phyloP scores from a whole-genome alignment of 345 rosid genomes.

The Raphanus raphanistrum region DNA sequence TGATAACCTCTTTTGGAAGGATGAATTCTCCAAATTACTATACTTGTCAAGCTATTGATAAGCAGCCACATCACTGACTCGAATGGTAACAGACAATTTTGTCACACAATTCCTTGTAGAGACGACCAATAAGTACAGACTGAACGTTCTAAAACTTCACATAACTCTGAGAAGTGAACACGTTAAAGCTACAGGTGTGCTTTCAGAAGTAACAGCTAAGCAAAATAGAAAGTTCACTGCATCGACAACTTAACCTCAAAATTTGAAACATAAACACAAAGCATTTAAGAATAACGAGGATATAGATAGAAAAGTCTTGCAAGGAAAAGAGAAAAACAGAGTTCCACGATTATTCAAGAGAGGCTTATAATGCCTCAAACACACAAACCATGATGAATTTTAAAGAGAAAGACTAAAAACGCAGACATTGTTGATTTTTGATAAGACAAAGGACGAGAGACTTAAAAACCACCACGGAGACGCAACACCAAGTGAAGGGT shows the following conservation, averaged over 20 bases:
- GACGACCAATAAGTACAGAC: background rate
- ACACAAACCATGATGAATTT: background rate
- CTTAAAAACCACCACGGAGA: conserved; percentile 36
- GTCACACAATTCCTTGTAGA: background rate
- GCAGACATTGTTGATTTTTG: background rate
- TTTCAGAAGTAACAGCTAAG: too few relatives aligned
- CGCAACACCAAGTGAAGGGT: conserved; percentile 32
- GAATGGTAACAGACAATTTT: too few relatives aligned
- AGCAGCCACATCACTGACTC: background rate
- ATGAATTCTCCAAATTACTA: background rate
- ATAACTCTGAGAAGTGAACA: too few relatives aligned
- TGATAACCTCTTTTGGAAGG: background rate
- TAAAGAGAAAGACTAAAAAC: background rate
- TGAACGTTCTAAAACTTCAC: too few relatives aligned
- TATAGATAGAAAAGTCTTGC: background rate
- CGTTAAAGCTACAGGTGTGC: too few relatives aligned
- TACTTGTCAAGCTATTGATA: background rate
- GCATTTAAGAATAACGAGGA: background rate
- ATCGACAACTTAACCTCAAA: too few relatives aligned
- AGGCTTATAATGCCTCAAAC: background rate
- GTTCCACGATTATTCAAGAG: background rate
- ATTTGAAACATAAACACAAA: too few relatives aligned
- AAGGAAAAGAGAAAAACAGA: background rate
- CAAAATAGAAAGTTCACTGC: too few relatives aligned
- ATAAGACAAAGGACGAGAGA: background rate